A percentile compares a stretch with the other conserved stretches of the same genome.
Evolutionary conservation across 2,329 filamentous ascomycete genomes (phyloP).

Genomic region (Helotiales sp.): DNA sequence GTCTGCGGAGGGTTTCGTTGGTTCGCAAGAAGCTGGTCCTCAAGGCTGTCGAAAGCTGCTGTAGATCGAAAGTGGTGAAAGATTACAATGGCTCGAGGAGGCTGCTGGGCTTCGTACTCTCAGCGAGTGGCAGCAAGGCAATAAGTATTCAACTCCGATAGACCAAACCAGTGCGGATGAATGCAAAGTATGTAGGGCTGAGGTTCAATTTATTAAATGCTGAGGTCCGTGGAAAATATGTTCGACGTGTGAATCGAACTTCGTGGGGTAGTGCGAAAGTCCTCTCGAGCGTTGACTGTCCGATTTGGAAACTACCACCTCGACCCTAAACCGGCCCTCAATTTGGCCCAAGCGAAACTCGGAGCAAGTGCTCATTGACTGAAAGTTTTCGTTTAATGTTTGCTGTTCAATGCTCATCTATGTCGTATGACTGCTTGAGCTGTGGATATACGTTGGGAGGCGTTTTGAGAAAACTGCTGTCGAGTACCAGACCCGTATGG

Average conservation of each 20-base stretch:
- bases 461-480: constrained; percentile 16
- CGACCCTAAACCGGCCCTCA: neutral
- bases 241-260: neutral
- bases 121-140: neutral
- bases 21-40: neutral
- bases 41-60: neutral
- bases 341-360: neutral
- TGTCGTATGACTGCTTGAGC: neutral
- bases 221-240: neutral
- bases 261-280: neutral
- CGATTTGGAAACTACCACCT: neutral
- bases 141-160: neutral
- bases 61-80: neutral
- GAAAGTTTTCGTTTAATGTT: constrained; percentile 2
- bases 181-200: neutral
- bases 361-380: constrained; percentile 1
- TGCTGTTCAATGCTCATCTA: constrained; percentile 4
- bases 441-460: constrained; percentile 1
- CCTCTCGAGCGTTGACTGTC: neutral
- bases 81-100: neutral
- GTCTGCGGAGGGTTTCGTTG: neutral
- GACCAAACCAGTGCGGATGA: neutral
- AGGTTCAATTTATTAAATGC: neutral
- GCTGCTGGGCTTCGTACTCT: neutral
- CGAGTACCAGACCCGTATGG: constrained; percentile 28